Base-by-base conservation (phyloP, 306 rosid species). In the Casuarina cunninghamiana region DNA sequence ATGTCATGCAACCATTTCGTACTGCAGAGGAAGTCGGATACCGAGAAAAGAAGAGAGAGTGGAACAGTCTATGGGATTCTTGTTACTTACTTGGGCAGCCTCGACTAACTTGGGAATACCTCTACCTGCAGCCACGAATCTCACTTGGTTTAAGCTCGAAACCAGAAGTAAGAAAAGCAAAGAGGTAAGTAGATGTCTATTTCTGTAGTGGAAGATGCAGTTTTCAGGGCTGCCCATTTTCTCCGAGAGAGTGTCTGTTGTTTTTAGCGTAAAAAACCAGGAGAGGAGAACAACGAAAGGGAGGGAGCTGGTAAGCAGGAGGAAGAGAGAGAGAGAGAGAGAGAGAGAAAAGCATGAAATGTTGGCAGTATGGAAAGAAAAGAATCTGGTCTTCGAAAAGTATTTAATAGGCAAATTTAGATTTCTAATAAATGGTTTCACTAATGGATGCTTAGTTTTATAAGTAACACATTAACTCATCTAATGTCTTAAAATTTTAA, bases 121-220 rank as follows among this genome's bases (percentile, higher is more conserved):
- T 85, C 93, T 81, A 46, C 91, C 94, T 91, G 88, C 76, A 79
- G 86, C 92, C 81, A 81, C 84, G 83, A 87, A 85, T 70, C 72
- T 75, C 60, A 62, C 7, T 46, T 77, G 69, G 55, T 80, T 68
- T 53, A 85, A 77, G 85, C 74, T 67, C 72, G 86, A 83, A 74
- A 87, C 55, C 45, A 88, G 76, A 85, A 85, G 83, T 81, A 89
- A 80, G 68, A 89, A 65, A 77, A 94, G 60, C 65, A 81, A 72
- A 51, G 45, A 77, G 42, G 81, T 57, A 76, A 71, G 21, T 11
- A 75, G 4, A 6, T 85, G 86, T 88, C 81, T 86, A 78, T 80
- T 83, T 77, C 81, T 84, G 83, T 83, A 83, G 78, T 86, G 73
- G 82, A 63, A 81, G 66, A 71, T 2, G 81, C 76, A 81, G 62